Base-by-base conservation (phyloP, 106 monocot species). In the Vanilla planifolia region DNA sequence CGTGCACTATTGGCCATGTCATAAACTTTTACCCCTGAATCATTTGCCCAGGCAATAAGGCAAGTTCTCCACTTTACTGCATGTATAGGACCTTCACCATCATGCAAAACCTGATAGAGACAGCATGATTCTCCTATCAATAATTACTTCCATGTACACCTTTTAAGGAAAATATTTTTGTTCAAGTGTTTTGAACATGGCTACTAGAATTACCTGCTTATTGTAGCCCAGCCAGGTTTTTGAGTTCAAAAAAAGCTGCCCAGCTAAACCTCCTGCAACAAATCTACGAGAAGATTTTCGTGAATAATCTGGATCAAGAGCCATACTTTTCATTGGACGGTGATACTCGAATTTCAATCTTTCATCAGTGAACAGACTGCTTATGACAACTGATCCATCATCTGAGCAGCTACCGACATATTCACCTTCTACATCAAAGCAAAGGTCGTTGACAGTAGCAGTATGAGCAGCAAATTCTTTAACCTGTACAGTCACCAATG, bases 11-110 rank as follows among this genome's bases (percentile, higher is more conserved):
- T 91, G 65, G 66, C 77, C 91, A 88, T 82, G 61, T 91, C 96
- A 78, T 98, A 91, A 63, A 98, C 68, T 65, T 98, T 91, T 23
- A 98, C 87, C 40, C 90, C 96, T 43, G 77, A 65, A 74, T 98
- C 96, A 79, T 98, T 98, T 48, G 96, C 96, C 96, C 96, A 98
- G 50, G 96, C 96, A 91, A 98, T 73, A 26, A 91, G 79, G 70
- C 71, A 85, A 39, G 84, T 88, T 68, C 96, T 84, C 96, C 96
- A 98, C 67, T 91, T 91, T 16, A 91, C 79, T 55, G 91, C 68
- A 77, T 98, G 96, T 73, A 98, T 85, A 67, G 96, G 91, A 72
- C 96, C 96, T 75, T 98, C 96, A 30, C 96, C 91, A 67, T 80
- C 87, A 72, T 91, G 96, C 48, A 98, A 63, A 48, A 91, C 74